Evolutionary conservation across 176 grass and related monocot genomes (phyloP).

Genomic region (Juncus effusus): DNA sequence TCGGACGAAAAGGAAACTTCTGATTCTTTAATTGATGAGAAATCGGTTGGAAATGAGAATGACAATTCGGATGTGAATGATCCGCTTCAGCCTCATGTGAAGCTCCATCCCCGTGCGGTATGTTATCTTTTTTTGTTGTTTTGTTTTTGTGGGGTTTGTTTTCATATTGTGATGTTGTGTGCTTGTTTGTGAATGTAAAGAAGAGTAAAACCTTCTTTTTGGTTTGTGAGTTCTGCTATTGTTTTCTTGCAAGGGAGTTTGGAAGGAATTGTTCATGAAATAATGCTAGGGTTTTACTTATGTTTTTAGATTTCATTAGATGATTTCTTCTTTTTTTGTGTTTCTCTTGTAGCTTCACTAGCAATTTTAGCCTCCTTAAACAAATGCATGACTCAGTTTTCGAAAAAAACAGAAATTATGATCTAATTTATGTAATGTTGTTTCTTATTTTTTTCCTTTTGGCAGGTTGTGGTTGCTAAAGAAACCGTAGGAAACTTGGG

Average conservation of each 20-base stretch:
- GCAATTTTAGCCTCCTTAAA: too few species aligned
- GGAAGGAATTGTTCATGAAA: too few species aligned
- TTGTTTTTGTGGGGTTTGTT: conserved; percentile 17
- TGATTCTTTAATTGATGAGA: conserved; percentile 62
- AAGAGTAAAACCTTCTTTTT: background rate
- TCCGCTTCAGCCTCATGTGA: conserved; percentile 71
- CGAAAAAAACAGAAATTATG: too few species aligned
- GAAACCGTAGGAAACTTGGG: conserved; percentile 90
- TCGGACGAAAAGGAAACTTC: conserved; percentile 75
- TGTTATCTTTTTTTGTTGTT: conserved; percentile 27
- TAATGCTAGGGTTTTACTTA: too few species aligned
- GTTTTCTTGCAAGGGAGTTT: too few species aligned
- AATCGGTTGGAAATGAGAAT: conserved; percentile 44
- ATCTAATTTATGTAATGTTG: too few species aligned
- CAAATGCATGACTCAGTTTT: too few species aligned
- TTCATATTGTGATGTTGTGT: conserved; percentile 9
- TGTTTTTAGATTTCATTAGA: too few species aligned
- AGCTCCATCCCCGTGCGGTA: conserved; percentile 92
- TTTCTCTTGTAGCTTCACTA: too few species aligned
- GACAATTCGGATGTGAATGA: conserved; percentile 58
- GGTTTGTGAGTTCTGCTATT: background rate
- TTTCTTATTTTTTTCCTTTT: background rate
- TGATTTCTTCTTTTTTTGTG: too few species aligned
- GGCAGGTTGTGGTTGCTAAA: conserved; percentile 96
- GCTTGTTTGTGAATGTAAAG: background rate